Evolutionary conservation across 768 basidiomycete species (phyloP).

Genomic region (Cystofilobasidium bisporidii): DNA sequence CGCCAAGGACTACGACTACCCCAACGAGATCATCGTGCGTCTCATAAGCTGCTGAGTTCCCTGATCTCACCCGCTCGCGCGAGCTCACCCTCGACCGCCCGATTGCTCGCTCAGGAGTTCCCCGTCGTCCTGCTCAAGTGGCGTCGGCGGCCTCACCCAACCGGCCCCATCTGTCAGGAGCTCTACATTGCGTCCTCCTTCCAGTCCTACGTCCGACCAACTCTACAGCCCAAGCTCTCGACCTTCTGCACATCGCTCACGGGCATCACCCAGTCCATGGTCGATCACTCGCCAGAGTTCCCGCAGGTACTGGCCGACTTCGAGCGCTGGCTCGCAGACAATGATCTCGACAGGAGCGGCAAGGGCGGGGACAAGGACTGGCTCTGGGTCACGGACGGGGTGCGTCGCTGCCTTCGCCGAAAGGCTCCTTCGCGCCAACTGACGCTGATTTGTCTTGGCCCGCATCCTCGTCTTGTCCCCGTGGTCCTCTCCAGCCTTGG

Average conservation of each 20-base stretch:
- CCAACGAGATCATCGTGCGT: constrained; percentile 91
- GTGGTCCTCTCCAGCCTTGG: constrained; percentile 48
- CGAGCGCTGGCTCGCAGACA: constrained; percentile 56
- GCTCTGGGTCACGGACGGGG: constrained; percentile 34
- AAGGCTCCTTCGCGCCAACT: neutral
- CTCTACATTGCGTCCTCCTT: constrained; percentile 72
- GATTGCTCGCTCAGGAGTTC: constrained; percentile 58
- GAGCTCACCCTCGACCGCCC: constrained; percentile 27
- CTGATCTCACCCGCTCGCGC: too few relatives aligned
- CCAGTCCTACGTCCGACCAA: constrained; percentile 76
- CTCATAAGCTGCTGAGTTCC: too few relatives aligned
- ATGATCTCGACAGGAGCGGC: constrained; percentile 51
- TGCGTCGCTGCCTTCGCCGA: neutral
- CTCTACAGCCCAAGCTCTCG: constrained; percentile 71
- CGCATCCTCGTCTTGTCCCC: too few relatives aligned
- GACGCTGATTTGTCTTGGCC: neutral
- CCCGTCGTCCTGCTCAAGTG: constrained; percentile 82
- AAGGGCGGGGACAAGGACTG: constrained; percentile 22
- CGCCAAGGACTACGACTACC: constrained; percentile 65
- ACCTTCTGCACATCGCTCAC: constrained; percentile 79
- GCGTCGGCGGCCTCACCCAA: constrained; percentile 35
- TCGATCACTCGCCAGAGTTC: constrained; percentile 69
- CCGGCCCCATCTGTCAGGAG: constrained; percentile 26
- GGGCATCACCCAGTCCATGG: constrained; percentile 83
- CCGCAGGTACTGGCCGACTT: constrained; percentile 57